These are phyloP conservation scores for Osmanthus fragrans DNA, from an alignment of 257 asterid species.

Conservation along the genomic window DNA sequence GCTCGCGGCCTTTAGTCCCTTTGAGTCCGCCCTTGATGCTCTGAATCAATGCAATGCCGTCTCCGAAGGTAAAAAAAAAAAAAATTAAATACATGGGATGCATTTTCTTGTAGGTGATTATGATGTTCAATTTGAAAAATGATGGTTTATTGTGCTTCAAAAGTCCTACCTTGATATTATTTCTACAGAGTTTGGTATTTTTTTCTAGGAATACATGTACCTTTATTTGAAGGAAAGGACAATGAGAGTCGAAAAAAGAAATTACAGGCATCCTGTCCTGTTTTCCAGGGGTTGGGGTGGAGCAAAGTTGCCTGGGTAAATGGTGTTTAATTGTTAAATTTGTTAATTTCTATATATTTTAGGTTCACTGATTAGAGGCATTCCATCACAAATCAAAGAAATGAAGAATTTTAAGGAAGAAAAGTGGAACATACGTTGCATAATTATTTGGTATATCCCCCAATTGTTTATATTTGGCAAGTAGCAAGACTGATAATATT, in stretches of 20 bases:
- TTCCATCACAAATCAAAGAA: not conserved
- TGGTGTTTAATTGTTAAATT: not conserved
- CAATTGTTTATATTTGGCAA: not conserved
- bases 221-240: not conserved
- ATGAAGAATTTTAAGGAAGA: not conserved
- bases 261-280: not conserved
- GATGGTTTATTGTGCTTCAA: not conserved
- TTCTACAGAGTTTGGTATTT: not conserved
- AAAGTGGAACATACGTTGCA: not conserved
- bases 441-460: too few species aligned
- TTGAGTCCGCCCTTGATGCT: conserved; percentile 86
- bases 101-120: not conserved
- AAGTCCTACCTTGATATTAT: not conserved
- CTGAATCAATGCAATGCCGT: conserved; percentile 86
- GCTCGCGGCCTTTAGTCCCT: conserved; percentile 74
- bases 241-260: not conserved
- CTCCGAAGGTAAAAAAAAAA: conserved; percentile 64
- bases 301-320: not conserved
- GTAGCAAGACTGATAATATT: not conserved
- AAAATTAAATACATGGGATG: not conserved
- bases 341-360: not conserved
- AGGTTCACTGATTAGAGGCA: not conserved
- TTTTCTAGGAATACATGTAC: not conserved
- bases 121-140: not conserved
- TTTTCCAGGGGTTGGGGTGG: not conserved